Percentiles rank a stretch among this genome's conserved stretches.
phyloP scores from a whole-genome alignment of 768 basidiomycete species.

The Pisolithus microcarpus region DNA sequence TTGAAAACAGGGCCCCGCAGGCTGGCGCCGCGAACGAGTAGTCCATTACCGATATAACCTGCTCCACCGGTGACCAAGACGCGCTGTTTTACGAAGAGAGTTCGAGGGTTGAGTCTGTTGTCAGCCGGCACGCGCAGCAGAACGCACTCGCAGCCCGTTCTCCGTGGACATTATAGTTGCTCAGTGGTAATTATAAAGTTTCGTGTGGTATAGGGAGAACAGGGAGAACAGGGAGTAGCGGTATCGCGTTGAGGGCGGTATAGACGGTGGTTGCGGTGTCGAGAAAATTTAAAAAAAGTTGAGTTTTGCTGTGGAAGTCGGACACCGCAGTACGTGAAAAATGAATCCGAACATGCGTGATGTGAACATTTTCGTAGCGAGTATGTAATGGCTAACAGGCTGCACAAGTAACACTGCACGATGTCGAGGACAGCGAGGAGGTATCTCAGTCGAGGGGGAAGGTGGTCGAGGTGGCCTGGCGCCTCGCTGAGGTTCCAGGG shows the following conservation, averaged over 20 bases:
- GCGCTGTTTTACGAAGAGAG: constrained; percentile 30
- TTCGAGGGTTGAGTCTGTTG: constrained; percentile 5
- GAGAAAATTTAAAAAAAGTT: not conserved
- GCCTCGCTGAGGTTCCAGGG: not conserved
- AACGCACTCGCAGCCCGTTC: constrained; percentile 42
- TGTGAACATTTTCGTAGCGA: not conserved
- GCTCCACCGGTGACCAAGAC: constrained; percentile 76
- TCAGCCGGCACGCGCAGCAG: constrained; percentile 1
- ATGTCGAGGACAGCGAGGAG: not conserved
- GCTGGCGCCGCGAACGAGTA: constrained; percentile 3
- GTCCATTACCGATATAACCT: constrained; percentile 73
- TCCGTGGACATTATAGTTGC: constrained; percentile 22
- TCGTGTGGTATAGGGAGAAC: not conserved
- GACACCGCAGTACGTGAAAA: constrained; percentile 1
- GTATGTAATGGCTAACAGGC: not conserved
- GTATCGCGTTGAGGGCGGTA: not conserved
- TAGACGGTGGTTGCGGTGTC: not conserved
- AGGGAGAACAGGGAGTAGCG: not conserved
- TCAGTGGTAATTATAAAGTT: not conserved
- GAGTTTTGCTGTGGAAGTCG: not conserved
- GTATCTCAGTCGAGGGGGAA: not conserved
- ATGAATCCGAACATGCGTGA: not conserved
- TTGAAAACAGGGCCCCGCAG: too few relatives aligned
- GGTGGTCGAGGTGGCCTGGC: too few relatives aligned
- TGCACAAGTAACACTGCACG: not conserved